A percentile compares a stretch with the other conserved stretches of the same genome.
Evolutionary conservation across 805 yeast genomes (phyloP).

Genomic region (Zygosaccharomyces rouxii): DNA sequence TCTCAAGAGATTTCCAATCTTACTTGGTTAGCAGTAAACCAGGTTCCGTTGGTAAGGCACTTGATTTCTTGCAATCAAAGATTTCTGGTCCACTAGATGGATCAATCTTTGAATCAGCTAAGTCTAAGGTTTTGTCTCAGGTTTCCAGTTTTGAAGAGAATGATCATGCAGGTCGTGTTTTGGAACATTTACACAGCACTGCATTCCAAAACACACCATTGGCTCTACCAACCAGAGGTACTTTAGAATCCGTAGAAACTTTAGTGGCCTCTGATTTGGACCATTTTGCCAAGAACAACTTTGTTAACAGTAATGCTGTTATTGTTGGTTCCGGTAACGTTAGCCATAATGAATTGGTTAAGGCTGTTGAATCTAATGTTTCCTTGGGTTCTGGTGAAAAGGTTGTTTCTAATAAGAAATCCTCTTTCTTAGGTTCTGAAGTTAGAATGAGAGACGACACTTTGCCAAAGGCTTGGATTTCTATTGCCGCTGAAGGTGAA

Average conservation of each 20-base stretch:
- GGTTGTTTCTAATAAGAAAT: constrained; percentile 44
- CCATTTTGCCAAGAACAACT: constrained; percentile 52
- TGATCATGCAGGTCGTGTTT: constrained; percentile 50
- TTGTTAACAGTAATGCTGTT: constrained; percentile 60
- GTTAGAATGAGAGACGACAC: constrained; percentile 87
- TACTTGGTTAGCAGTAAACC: constrained; percentile 52
- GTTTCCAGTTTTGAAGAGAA: constrained; percentile 53
- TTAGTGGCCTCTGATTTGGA: constrained; percentile 56
- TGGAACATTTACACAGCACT: constrained; percentile 74
- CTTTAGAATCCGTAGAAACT: constrained; percentile 55
- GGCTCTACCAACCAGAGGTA: constrained; percentile 74
- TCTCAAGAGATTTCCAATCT: constrained; percentile 61
- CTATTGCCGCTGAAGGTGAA: constrained; percentile 75
- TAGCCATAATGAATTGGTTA: constrained; percentile 64
- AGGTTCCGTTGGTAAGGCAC: constrained; percentile 49
- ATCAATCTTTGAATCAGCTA: constrained; percentile 45
- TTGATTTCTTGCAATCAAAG: constrained; percentile 45
- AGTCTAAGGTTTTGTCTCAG: constrained; percentile 42
- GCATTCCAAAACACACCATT: constrained; percentile 85
- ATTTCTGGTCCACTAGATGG: constrained; percentile 38
- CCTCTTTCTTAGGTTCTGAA: constrained; percentile 79
- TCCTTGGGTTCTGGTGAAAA: constrained; percentile 46
- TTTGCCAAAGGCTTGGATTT: constrained; percentile 70
- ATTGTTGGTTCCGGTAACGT: constrained; percentile 67
- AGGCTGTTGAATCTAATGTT: constrained; percentile 51